These are phyloP conservation scores for Volvox africanus DNA, from an alignment of 139 green algal genomes.

Conservation along the genomic window DNA sequence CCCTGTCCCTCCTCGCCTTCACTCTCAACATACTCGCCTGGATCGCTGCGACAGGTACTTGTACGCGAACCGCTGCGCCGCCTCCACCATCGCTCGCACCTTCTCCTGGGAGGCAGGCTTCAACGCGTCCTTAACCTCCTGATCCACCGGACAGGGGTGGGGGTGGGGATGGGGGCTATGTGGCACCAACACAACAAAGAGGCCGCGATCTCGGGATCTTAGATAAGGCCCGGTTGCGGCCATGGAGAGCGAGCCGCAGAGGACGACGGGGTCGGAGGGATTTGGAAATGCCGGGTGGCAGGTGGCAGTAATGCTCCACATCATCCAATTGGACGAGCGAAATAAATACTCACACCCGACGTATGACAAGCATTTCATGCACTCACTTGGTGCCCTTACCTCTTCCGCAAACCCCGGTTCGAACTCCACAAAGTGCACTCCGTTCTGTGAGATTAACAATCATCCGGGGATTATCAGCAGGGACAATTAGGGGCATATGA, in stretches of 20 bases:
- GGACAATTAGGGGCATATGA: not conserved
- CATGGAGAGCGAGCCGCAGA: not conserved
- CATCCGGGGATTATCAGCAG: too few relatives aligned
- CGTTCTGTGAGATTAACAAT: not conserved
- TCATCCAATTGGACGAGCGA: too few relatives aligned
- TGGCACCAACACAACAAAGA: not conserved
- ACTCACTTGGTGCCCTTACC: not conserved
- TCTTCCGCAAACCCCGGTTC: constrained; percentile 12
- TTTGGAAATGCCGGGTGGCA: not conserved
- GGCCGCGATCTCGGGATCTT: too few relatives aligned
- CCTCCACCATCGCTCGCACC: not conserved
- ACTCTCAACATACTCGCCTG: not conserved
- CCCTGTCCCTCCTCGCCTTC: not conserved
- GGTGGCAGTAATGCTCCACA: not conserved
- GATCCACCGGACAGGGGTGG: not conserved
- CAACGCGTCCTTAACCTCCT: not conserved
- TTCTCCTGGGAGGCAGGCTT: not conserved
- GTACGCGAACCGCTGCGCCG: constrained; percentile 18
- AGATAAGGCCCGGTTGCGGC: too few relatives aligned
- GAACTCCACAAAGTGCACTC: constrained; percentile 27
- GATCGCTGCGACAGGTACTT: constrained; percentile 32
- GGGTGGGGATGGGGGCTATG: not conserved
- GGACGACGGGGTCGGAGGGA: not conserved
- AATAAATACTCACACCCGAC: too few relatives aligned
- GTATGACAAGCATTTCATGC: not conserved